These are phyloP conservation scores for Entomortierella chlamydospora DNA, from an alignment of 192 early-diverging fungal species.

Conservation along the genomic window DNA sequence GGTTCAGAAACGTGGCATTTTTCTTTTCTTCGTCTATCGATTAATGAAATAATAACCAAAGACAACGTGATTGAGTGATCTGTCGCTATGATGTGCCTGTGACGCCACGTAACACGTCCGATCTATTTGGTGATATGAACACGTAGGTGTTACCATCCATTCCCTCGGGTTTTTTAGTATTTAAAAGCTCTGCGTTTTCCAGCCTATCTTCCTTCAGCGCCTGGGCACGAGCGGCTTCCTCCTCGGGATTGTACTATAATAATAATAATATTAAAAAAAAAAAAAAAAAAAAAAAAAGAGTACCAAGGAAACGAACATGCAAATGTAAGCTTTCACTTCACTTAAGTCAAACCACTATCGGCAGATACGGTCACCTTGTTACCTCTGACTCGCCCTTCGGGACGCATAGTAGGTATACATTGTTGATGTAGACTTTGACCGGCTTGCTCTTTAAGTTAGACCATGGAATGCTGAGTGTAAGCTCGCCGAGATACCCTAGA, in stretches of 20 bases:
- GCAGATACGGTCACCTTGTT: constrained; percentile 4
- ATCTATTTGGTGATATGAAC: neutral
- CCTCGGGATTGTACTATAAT: constrained; percentile 80
- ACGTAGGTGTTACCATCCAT: constrained; percentile 37
- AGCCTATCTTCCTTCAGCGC: constrained; percentile 87
- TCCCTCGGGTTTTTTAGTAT: constrained; percentile 34
- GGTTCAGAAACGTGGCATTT: constrained; percentile 88
- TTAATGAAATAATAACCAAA: neutral
- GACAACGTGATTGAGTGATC: too few relatives aligned
- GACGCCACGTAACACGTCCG: neutral
- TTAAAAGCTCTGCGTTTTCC: constrained; percentile 77
- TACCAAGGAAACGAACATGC: too few relatives aligned
- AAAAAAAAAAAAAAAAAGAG: neutral
- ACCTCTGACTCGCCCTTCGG: constrained; percentile 80
- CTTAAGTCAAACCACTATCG: too few relatives aligned
- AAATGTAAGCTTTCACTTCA: too few relatives aligned
- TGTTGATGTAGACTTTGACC: constrained; percentile 87
- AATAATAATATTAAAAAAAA: neutral
- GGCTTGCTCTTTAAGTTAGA: constrained; percentile 95
- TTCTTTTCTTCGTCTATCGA: constrained; percentile 67
- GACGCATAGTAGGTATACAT: constrained; percentile 88
- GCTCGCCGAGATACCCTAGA: constrained; percentile 90
- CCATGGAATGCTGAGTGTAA: constrained; percentile 97
- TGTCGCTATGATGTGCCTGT: neutral
- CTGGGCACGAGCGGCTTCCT: constrained; percentile 81